Conservation (phyloP, 345 rosid genomes). For the Pistacia vera region DNA sequence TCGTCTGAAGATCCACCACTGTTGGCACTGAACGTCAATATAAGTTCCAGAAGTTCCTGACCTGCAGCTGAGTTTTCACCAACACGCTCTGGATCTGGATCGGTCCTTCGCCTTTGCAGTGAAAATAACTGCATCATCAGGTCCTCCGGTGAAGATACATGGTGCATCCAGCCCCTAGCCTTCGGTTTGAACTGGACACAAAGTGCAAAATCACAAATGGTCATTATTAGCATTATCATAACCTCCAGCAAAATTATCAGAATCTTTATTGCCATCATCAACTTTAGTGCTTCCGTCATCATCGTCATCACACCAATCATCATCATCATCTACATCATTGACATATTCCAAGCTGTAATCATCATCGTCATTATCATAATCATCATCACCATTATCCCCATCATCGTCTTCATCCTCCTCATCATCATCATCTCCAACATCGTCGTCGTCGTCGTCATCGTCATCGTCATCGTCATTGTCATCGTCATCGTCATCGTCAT, state of each 20-base stretch:
- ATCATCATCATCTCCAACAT: slow-evolving; percentile 13
- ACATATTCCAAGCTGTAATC: neutral
- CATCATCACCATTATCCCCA: slow-evolving; percentile 26
- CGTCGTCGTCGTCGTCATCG: neutral
- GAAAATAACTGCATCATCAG: slow-evolving; percentile 59
- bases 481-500: neutral
- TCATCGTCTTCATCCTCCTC: slow-evolving; percentile 23
- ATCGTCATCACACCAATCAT: slow-evolving; percentile 18
- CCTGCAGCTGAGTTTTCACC: slow-evolving; percentile 47
- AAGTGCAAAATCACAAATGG: slow-evolving; percentile 44
- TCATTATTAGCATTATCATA: slow-evolving; percentile 30
- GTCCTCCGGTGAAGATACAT: slow-evolving; percentile 41
- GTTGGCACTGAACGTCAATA: slow-evolving; percentile 46
- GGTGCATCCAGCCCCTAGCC: slow-evolving; percentile 60
- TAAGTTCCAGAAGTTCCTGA: slow-evolving; percentile 50
- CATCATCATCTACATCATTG: slow-evolving; percentile 13
- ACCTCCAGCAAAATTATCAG: slow-evolving; percentile 19
- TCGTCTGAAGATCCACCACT: slow-evolving; percentile 44
- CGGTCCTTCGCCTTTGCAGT: slow-evolving; percentile 38
- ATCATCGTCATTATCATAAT: slow-evolving; percentile 19
- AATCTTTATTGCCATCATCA: slow-evolving; percentile 18
- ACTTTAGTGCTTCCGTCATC: slow-evolving; percentile 14
- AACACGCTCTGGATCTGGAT: slow-evolving; percentile 31
- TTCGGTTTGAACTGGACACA: slow-evolving; percentile 62
- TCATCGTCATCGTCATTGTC: neutral